Conservation (phyloP, 192 early-diverging fungal genomes). For the Podila verticillata region DNA sequence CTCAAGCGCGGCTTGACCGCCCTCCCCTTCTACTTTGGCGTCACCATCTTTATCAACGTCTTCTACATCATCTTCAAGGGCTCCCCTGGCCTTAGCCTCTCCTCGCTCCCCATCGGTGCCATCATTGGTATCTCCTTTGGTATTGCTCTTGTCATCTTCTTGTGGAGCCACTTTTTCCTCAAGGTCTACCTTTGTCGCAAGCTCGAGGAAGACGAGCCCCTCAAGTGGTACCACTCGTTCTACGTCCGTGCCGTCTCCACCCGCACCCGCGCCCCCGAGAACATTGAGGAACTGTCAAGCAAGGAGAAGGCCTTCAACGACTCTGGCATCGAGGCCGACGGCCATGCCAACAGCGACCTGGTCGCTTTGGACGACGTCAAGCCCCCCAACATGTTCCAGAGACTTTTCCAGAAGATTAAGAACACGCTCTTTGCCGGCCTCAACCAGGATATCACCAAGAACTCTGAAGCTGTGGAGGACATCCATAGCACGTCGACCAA, state of each 20-base stretch:
- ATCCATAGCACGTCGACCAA: slow-evolving; percentile 72
- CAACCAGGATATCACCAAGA: slow-evolving; percentile 47
- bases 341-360: slow-evolving; percentile 12
- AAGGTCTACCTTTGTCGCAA: slow-evolving; percentile 71
- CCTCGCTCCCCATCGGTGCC: slow-evolving; percentile 53
- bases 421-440: slow-evolving; percentile 13
- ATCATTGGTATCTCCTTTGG: slow-evolving; percentile 74
- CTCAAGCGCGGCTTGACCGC: slow-evolving; percentile 73
- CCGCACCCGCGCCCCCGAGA: slow-evolving; percentile 13
- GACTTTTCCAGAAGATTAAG: slow-evolving; percentile 13
- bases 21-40: slow-evolving; percentile 77
- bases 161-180: slow-evolving; percentile 70
- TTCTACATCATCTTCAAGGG: slow-evolving; percentile 83
- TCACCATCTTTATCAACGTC: slow-evolving; percentile 71
- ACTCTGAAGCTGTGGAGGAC: slow-evolving; percentile 46
- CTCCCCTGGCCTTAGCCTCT: slow-evolving; percentile 60
- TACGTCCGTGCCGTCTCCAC: slow-evolving; percentile 62
- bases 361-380: slow-evolving; percentile 10
- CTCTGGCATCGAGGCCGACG: not conserved
- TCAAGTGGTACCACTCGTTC: slow-evolving; percentile 80
- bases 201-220: slow-evolving; percentile 64
- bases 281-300: slow-evolving; percentile 6
- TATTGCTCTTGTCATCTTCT: slow-evolving; percentile 61
- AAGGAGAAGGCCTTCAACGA: slow-evolving; percentile 4
- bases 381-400: not conserved